Evolutionary conservation across 306 rosid genomes (phyloP).

Genomic region (Gleditsia sinensis): DNA sequence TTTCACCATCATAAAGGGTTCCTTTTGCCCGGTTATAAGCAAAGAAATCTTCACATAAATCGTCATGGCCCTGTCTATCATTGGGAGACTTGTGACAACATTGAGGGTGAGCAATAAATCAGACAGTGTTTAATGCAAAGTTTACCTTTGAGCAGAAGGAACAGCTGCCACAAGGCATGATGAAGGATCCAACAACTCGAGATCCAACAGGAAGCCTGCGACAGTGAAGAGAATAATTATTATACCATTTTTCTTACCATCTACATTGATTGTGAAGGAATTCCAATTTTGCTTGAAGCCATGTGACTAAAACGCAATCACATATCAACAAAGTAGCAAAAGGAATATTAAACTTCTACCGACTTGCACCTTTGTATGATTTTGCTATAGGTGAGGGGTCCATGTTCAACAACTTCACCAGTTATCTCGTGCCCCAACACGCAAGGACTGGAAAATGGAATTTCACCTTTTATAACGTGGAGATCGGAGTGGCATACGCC

Average conservation of each 20-base stretch:
- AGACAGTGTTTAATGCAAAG: not conserved
- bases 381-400: constrained; percentile 54
- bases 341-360: not conserved
- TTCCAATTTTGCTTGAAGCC: not conserved
- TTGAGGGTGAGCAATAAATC: constrained; percentile 26
- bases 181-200: constrained; percentile 82
- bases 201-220: constrained; percentile 86
- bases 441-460: constrained; percentile 85
- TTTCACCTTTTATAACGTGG: constrained; percentile 87
- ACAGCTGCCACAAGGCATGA: constrained; percentile 98
- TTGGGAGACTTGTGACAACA: constrained; percentile 24
- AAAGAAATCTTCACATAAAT: constrained; percentile 89
- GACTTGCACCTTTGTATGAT: constrained; percentile 55
- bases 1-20: constrained; percentile 96
- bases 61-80: constrained; percentile 83
- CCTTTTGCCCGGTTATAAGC: constrained; percentile 93
- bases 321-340: constrained; percentile 11
- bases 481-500: constrained; percentile 99
- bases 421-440: constrained; percentile 94
- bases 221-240: constrained; percentile 18
- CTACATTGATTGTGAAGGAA: not conserved
- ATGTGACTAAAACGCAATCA: not conserved
- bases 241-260: not conserved
- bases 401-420: constrained; percentile 88
- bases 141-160: constrained; percentile 85